A percentile compares a stretch with the other conserved stretches of the same genome.
Conservation (phyloP, 208 protist genomes). For the Zelonia costaricensis region DNA sequence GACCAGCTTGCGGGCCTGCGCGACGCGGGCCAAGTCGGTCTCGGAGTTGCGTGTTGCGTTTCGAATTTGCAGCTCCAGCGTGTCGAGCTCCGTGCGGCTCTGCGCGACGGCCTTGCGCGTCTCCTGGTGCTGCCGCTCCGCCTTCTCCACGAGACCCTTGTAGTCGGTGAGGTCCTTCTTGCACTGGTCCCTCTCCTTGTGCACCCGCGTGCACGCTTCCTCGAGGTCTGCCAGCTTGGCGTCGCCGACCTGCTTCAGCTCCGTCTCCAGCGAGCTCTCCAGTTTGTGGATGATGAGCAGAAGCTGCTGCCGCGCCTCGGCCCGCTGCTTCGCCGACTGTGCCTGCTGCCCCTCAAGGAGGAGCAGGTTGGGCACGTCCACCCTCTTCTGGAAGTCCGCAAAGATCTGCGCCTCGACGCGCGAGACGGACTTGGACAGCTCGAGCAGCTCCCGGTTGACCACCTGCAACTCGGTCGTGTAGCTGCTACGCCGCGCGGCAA, state of each 20-base stretch:
- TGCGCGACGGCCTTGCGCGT: slow-evolving; percentile 35
- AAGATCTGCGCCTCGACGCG: slow-evolving; percentile 89
- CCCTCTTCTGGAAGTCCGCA: slow-evolving; percentile 81
- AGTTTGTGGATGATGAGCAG: slow-evolving; percentile 76
- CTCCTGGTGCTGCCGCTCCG: slow-evolving; percentile 48
- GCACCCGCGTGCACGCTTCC: slow-evolving; percentile 33
- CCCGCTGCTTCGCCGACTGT: slow-evolving; percentile 48
- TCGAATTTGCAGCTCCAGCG: slow-evolving; percentile 67
- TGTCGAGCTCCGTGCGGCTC: slow-evolving; percentile 46
- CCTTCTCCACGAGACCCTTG: slow-evolving; percentile 47
- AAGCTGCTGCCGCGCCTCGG: slow-evolving; percentile 71
- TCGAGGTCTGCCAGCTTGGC: slow-evolving; percentile 38
- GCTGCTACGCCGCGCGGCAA: slow-evolving; percentile 14
- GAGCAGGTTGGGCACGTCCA: slow-evolving; percentile 87
- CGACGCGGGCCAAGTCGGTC: slow-evolving; percentile 55
- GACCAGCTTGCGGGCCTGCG: slow-evolving; percentile 61
- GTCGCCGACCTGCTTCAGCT: slow-evolving; percentile 56
- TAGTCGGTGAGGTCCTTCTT: slow-evolving; percentile 61
- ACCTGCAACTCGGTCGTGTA: slow-evolving; percentile 38
- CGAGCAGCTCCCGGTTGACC: slow-evolving; percentile 54
- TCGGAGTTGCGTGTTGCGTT: slow-evolving; percentile 49
- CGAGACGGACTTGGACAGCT: slow-evolving; percentile 54
- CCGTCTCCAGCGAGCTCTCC: slow-evolving; percentile 73
- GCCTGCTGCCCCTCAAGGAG: slow-evolving; percentile 85
- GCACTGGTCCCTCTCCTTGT: slow-evolving; percentile 60